Evolutionary conservation across 129 eudicot species (phyloP).

Genomic region (Ambrosia artemisiifolia): DNA sequence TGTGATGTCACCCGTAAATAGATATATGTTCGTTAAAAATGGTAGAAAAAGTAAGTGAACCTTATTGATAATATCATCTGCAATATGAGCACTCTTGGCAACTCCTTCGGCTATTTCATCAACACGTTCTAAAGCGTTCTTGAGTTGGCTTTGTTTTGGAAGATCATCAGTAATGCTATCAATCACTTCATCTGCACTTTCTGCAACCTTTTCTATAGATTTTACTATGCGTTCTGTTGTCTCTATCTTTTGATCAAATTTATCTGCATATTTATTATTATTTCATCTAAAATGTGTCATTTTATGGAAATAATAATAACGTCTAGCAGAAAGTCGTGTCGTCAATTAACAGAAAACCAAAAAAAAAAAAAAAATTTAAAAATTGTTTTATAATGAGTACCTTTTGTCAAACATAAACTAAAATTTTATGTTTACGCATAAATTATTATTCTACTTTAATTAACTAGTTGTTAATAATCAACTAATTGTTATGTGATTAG

Average conservation of each 20-base stretch:
- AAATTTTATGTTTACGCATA: too few species aligned
- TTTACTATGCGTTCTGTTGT: conserved; percentile 37
- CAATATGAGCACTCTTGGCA: conserved; percentile 32
- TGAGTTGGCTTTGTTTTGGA: conserved; percentile 37
- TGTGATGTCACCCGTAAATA: background rate
- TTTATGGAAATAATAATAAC: background rate
- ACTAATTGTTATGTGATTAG: background rate
- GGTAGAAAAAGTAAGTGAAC: background rate
- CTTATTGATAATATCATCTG: conserved; percentile 35
- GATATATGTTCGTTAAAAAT: background rate
- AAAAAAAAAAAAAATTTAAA: too few species aligned
- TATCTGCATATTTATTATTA: background rate
- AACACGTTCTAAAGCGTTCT: conserved; percentile 16
- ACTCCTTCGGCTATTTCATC: conserved; percentile 38
- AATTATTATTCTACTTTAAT: too few species aligned
- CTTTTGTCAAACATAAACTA: too few species aligned
- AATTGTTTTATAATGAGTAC: too few species aligned
- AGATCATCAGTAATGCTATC: conserved; percentile 38
- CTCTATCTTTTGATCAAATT: conserved; percentile 35
- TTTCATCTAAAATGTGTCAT: background rate
- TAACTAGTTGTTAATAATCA: too few species aligned
- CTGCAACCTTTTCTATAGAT: conserved; percentile 34
- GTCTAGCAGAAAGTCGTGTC: too few species aligned
- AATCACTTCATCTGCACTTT: conserved; percentile 33
- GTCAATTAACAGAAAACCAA: too few species aligned